Percentiles rank a stretch among this genome's conserved stretches.
Conservation (phyloP, 73 alveolate genomes). For the Paramecium sonneborni region DNA sequence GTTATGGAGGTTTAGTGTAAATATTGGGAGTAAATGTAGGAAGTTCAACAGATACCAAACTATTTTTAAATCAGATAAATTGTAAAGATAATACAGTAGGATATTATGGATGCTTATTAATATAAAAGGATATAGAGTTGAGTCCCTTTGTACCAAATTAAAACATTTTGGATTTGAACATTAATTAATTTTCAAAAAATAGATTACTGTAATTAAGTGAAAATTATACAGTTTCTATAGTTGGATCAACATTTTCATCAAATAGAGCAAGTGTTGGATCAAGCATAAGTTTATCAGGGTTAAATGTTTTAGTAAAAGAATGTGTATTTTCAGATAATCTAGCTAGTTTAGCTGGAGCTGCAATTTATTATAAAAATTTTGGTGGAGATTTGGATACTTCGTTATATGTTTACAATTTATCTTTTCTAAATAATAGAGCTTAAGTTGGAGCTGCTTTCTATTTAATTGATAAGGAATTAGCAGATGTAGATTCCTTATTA, state of each 20-base stretch:
- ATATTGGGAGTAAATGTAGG: background rate
- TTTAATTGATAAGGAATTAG: background rate
- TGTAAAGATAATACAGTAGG: background rate
- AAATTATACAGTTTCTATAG: background rate
- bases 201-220: background rate
- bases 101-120: background rate
- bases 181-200: background rate
- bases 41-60: background rate
- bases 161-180: background rate
- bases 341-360: constrained; percentile 21
- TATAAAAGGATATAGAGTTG: background rate
- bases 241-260: background rate
- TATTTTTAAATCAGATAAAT: background rate
- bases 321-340: background rate
- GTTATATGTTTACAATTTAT: background rate
- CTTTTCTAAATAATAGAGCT: background rate
- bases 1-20: constrained; percentile 5
- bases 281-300: background rate
- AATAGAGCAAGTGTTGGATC: background rate
- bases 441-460: constrained; percentile 46
- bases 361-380: background rate
- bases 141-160: background rate
- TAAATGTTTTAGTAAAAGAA: background rate
- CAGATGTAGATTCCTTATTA: background rate
- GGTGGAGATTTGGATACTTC: background rate